Evolutionary conservation across 805 yeast genomes (phyloP).

Genomic region (Saturnispora serradocipensis): DNA sequence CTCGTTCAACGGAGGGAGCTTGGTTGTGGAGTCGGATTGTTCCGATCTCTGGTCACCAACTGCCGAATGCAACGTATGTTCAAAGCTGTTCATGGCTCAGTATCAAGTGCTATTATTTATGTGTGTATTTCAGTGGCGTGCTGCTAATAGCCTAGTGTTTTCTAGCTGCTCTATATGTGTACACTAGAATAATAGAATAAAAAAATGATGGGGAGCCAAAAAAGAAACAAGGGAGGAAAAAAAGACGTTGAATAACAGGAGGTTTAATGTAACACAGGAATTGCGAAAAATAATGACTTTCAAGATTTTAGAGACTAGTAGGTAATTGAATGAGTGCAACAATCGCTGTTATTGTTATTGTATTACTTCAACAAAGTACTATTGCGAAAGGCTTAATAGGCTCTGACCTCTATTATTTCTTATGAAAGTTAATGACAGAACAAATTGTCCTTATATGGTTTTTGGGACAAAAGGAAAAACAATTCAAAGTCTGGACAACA

Average conservation of each 20-base stretch:
- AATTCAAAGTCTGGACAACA: background rate
- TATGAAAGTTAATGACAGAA: background rate
- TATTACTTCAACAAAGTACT: background rate
- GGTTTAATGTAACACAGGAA: background rate
- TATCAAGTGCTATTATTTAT: background rate
- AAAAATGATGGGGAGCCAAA: background rate
- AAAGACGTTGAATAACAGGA: background rate
- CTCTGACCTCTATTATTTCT: background rate
- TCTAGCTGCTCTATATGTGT: background rate
- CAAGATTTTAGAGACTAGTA: no score
- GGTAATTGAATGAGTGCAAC: background rate
- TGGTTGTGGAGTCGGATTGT: background rate
- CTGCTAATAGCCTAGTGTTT: background rate
- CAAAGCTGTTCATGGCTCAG: background rate
- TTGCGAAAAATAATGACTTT: background rate
- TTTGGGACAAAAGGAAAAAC: background rate
- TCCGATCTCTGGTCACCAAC: background rate
- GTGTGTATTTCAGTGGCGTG: background rate
- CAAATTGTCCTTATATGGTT: background rate
- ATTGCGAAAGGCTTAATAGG: background rate
- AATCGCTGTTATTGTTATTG: background rate
- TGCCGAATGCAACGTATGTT: background rate
- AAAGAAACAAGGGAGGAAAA: background rate
- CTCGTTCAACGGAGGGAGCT: slow-evolving; percentile 3
- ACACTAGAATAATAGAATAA: background rate